Percentiles rank a stretch among this genome's conserved stretches.
Evolutionary conservation across 352 stramenopile species (phyloP).

Genomic region (Achlya hypogyna): DNA sequence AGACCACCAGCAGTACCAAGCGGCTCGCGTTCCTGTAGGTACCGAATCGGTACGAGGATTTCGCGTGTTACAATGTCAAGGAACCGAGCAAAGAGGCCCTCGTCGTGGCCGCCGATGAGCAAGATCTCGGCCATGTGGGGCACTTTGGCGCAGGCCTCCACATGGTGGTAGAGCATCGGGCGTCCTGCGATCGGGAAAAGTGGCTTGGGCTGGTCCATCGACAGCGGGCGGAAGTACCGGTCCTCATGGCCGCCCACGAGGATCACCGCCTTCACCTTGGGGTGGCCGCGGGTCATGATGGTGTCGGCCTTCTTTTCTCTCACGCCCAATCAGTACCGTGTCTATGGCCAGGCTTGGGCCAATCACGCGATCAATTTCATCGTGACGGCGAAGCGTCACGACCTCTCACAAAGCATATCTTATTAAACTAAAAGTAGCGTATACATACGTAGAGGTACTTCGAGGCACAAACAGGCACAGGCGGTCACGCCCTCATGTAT

Average conservation of each 20-base stretch:
- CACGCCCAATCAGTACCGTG: background rate
- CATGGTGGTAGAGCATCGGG: conserved; percentile 86
- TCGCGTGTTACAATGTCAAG: conserved; percentile 72
- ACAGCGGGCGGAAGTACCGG: conserved; percentile 83
- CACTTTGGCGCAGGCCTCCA: conserved; percentile 74
- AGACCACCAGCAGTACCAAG: conserved; percentile 75
- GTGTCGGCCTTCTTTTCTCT: background rate
- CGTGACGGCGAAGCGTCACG: background rate
- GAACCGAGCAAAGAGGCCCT: conserved; percentile 82
- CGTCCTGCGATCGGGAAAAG: conserved; percentile 78
- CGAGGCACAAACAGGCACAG: too few species aligned
- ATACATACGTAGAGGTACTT: too few species aligned
- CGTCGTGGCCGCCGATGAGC: conserved; percentile 84
- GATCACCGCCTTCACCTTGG: conserved; percentile 76
- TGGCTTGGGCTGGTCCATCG: conserved; percentile 77
- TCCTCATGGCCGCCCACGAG: conserved; percentile 79
- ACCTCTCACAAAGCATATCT: background rate
- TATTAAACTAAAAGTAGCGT: too few species aligned
- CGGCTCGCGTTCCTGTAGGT: conserved; percentile 69
- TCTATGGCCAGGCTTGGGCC: background rate
- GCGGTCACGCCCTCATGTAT: background rate
- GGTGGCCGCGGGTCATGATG: conserved; percentile 30
- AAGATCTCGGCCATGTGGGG: conserved; percentile 80
- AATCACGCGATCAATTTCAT: background rate
- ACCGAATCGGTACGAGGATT: conserved; percentile 82